Evolutionary conservation across 805 yeast species (phyloP).

Genomic region (Barnettozyma populi): DNA sequence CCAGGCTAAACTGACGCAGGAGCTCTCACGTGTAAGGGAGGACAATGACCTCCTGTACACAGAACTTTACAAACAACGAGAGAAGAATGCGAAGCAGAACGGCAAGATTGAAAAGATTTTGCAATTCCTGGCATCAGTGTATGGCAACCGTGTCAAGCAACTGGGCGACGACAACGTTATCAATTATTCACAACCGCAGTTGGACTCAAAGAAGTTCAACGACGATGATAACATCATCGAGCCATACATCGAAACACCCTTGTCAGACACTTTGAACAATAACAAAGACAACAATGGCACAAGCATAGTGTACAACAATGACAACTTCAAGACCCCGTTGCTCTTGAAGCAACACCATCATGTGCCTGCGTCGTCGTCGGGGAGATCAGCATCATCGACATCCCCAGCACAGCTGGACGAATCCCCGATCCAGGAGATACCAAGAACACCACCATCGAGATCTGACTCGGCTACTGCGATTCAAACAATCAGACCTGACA

Average conservation of each 20-base stretch:
- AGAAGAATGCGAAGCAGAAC: slow-evolving; percentile 78
- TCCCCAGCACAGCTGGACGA: neutral
- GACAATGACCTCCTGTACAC: slow-evolving; percentile 92
- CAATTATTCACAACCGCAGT: slow-evolving; percentile 5
- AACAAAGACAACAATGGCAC: neutral
- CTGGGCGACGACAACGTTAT: slow-evolving; percentile 15
- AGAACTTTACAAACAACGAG: slow-evolving; percentile 78
- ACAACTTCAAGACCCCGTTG: slow-evolving; percentile 17
- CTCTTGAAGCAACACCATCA: slow-evolving; percentile 19
- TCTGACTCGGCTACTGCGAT: neutral
- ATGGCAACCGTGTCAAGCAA: slow-evolving; percentile 22
- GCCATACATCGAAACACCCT: neutral
- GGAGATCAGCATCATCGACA: neutral
- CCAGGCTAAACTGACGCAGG: slow-evolving; percentile 79
- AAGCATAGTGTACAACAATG: slow-evolving; percentile 1
- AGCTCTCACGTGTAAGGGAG: slow-evolving; percentile 71
- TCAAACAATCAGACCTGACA: neutral
- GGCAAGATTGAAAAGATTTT: slow-evolving; percentile 84
- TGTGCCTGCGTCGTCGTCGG: slow-evolving; percentile 9
- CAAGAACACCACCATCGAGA: neutral
- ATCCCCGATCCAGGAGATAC: slow-evolving; percentile 2
- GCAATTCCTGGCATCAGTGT: slow-evolving; percentile 76
- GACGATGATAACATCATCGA: slow-evolving; percentile 1
- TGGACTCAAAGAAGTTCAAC: slow-evolving; percentile 8
- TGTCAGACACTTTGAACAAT: neutral